phyloP scores from a whole-genome alignment of 495 filamentous ascomycete species.

The Neurospora sp. region DNA sequence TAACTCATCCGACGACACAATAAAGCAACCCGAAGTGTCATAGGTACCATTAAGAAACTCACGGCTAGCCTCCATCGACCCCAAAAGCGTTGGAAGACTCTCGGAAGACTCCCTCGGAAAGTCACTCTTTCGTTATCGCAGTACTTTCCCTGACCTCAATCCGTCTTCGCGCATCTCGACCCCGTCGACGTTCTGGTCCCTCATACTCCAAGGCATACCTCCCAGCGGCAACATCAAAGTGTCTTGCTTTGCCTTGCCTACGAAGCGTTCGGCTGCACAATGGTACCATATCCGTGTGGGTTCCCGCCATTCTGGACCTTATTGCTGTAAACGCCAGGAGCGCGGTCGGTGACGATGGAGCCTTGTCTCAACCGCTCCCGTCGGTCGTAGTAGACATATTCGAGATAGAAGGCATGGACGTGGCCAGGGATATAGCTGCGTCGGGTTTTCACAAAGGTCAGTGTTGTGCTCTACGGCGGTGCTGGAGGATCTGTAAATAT shows the following conservation, averaged over 20 bases:
- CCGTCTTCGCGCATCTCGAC: not conserved
- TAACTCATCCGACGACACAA: not conserved
- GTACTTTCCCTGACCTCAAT: not conserved
- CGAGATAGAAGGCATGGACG: slow-evolving; percentile 85
- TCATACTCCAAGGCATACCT: not conserved
- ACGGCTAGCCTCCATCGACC: not conserved
- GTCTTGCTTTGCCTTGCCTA: not conserved
- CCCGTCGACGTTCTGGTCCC: not conserved
- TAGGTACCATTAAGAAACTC: not conserved
- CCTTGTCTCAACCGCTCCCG: slow-evolving; percentile 47
- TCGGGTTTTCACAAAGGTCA: not conserved
- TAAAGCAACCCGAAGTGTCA: not conserved
- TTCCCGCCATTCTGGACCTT: slow-evolving; percentile 62
- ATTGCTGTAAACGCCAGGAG: slow-evolving; percentile 74
- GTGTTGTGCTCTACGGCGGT: not conserved
- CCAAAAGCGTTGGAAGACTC: not conserved
- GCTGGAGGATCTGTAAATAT: not conserved
- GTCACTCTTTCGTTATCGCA: not conserved
- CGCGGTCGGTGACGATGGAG: slow-evolving; percentile 33
- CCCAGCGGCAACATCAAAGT: not conserved
- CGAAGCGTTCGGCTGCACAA: slow-evolving; percentile 24
- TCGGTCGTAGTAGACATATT: slow-evolving; percentile 78
- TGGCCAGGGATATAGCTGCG: slow-evolving; percentile 66
- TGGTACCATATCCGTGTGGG: slow-evolving; percentile 38
- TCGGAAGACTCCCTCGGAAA: not conserved